These are phyloP conservation scores for Austroboletus sp. DNA, from an alignment of 1,284 basidiomycete species.

Conservation along the genomic window DNA sequence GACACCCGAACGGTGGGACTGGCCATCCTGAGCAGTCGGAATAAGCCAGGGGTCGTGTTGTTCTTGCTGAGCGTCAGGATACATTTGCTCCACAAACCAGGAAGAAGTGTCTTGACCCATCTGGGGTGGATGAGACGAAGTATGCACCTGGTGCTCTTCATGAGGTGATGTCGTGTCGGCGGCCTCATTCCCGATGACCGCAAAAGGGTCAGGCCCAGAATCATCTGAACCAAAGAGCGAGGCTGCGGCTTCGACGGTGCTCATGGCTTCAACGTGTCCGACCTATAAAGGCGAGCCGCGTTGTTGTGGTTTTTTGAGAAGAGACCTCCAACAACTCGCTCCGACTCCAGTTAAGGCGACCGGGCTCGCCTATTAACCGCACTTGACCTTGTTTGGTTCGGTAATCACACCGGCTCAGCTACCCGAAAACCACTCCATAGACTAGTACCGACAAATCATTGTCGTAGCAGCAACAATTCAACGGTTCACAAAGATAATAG, in stretches of 20 bases:
- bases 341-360: conserved; percentile 2
- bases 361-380: conserved; percentile 3
- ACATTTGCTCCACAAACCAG: conserved; percentile 29
- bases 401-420: background rate
- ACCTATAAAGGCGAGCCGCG: conserved; percentile 8
- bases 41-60: conserved; percentile 28
- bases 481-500: conserved; percentile 4
- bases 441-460: conserved; percentile 10
- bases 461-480: background rate
- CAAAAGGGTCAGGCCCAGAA: conserved; percentile 57
- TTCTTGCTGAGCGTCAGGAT: conserved; percentile 25
- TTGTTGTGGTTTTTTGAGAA: conserved; percentile 17
- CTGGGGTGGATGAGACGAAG: conserved; percentile 19
- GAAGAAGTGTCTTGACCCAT: conserved; percentile 35
- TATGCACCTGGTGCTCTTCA: conserved; percentile 18
- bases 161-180: conserved; percentile 24
- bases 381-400: conserved; percentile 27
- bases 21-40: conserved; percentile 20
- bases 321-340: background rate
- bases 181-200: conserved; percentile 45
- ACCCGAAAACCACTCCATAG: background rate
- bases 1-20: conserved; percentile 13
- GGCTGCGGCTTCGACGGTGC: conserved; percentile 65
- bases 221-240: conserved; percentile 66
- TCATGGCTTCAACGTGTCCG: conserved; percentile 44